These are phyloP conservation scores for Syzygium grande DNA, from an alignment of 345 rosid genomes.

Conservation along the genomic window DNA sequence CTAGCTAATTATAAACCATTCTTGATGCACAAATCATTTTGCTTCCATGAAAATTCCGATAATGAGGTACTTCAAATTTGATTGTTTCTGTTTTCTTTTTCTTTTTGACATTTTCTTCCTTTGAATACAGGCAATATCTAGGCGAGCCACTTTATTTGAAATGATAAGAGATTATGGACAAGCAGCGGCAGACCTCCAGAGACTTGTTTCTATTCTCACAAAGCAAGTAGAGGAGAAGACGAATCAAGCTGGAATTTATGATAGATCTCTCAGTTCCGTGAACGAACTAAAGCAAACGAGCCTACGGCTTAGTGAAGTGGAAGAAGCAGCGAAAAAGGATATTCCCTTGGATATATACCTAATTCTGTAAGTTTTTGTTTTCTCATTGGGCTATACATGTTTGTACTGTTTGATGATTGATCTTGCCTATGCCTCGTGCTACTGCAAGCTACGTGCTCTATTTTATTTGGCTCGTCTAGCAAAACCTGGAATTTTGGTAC, in stretches of 20 bases:
- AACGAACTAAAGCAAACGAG: conserved; percentile 67
- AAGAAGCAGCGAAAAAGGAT: conserved; percentile 74
- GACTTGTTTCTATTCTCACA: conserved; percentile 43
- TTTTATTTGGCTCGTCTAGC: neutral
- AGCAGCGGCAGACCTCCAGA: conserved; percentile 73
- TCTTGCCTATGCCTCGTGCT: neutral
- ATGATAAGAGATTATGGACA: conserved; percentile 84
- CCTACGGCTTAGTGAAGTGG: conserved; percentile 45
- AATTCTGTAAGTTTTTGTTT: conserved; percentile 64
- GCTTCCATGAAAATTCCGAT: neutral
- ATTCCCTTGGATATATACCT: conserved; percentile 72
- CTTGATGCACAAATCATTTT: neutral
- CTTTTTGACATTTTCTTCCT: neutral
- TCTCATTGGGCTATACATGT: neutral
- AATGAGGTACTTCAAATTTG: neutral
- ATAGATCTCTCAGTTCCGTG: conserved; percentile 35
- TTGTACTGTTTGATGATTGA: neutral
- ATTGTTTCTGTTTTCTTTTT: neutral
- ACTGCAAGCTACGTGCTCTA: neutral
- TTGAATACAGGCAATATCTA: conserved; percentile 65
- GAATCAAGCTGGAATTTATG: conserved; percentile 31
- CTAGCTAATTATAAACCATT: neutral
- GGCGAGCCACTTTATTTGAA: conserved; percentile 78
- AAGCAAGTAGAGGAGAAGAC: conserved; percentile 60
- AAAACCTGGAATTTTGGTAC: neutral